Base-by-base conservation (phyloP, 2,329 filamentous ascomycete genomes). In the Sordariomycetes sp. region DNA sequence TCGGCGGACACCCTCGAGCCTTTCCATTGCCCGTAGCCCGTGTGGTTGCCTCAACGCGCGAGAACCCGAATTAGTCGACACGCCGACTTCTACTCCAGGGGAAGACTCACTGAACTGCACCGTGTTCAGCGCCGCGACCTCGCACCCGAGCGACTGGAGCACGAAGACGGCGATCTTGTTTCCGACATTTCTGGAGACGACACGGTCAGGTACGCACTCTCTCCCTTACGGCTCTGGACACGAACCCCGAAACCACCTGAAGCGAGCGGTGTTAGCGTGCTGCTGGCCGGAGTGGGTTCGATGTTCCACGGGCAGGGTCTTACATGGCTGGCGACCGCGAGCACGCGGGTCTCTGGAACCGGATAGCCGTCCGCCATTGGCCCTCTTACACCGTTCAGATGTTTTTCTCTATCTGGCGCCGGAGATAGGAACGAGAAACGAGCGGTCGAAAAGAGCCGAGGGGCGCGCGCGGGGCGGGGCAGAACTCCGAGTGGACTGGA, bases 121-220 rank as follows among this genome's bases (percentile, higher is more conserved):
- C 0, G 94, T 99, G 70, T 99, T 97, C 66, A 99, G 80, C 2
- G 91, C 90, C 10, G 91, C 88, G 7, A 97, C 93, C 67, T 99
- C 93, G 68, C 91, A 97, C 54, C 94, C 94, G 55, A 99, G 76
- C 1, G 89, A 88, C 72, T 99, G 93, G 80, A 99, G 87, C 64
- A 92, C 90, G 68, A 96, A 95, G 1, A 91, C 91, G 50, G 92
- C 92, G 79, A 99, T 96, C 67, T 93, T 96, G 71, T 99, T 99
- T 56, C 94, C 94, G 64, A 99, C 94, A 80, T 97, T 93, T 70
- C 94, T 96, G 59, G 43, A 43, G 60, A 59, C 57, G 60, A 57
- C 37, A 35, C 20, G 20, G 43, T 52, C 20, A 37, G 43, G 22
- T 51, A 34, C 51, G n/a, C 5, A 5, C 46, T 25, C 24, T 34